Conservation (phyloP, 169 alveolate genomes). For the Plasmodium reichenowi region DNA sequence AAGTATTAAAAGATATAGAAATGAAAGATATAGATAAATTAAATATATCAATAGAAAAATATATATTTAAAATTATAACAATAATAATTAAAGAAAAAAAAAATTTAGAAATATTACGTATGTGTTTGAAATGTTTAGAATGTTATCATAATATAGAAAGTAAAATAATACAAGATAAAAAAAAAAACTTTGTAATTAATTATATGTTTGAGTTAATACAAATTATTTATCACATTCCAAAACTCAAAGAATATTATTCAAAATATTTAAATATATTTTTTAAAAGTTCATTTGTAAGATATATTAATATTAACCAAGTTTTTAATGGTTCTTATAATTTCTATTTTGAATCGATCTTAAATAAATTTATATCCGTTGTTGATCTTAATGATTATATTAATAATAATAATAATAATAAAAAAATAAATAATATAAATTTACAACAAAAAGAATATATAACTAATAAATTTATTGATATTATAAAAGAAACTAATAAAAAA, state of each 20-base stretch:
- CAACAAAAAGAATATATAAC: slow-evolving; percentile 8
- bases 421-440: slow-evolving; percentile 12
- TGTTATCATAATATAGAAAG: slow-evolving; percentile 35
- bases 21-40: slow-evolving; percentile 5
- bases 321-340: slow-evolving; percentile 14
- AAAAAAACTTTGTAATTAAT: slow-evolving; percentile 26
- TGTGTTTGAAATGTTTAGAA: slow-evolving; percentile 47
- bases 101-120: slow-evolving; percentile 25
- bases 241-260: slow-evolving; percentile 18
- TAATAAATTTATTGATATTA: not conserved
- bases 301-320: slow-evolving; percentile 21
- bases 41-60: slow-evolving; percentile 2
- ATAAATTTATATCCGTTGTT: slow-evolving; percentile 14
- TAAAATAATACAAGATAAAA: slow-evolving; percentile 3
- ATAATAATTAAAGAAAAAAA: slow-evolving; percentile 36
- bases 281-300: slow-evolving; percentile 55
- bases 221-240: slow-evolving; percentile 17
- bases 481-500: not conserved
- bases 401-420: slow-evolving; percentile 15
- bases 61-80: slow-evolving; percentile 21
- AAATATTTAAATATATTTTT: slow-evolving; percentile 32
- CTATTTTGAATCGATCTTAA: not conserved
- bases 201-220: slow-evolving; percentile 37
- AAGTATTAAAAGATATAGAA: slow-evolving; percentile 1
- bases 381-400: slow-evolving; percentile 29